Evolutionary conservation across 2,329 filamentous ascomycete genomes (phyloP), one percentile per base, ranked within the genome.

Genomic region (Beauveria sp.): DNA sequence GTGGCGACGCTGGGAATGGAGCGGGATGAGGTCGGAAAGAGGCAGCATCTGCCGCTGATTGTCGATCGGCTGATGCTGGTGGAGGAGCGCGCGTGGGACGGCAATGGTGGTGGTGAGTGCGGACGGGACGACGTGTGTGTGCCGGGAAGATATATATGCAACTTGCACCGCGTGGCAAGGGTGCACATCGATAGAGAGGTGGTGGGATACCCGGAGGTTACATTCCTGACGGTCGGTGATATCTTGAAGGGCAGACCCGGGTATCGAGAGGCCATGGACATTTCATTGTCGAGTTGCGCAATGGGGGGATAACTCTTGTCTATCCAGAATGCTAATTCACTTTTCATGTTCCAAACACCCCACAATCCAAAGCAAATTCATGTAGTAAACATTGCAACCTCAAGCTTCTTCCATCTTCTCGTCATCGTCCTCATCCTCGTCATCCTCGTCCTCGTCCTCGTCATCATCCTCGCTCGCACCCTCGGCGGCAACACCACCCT

Each of bases 341-440:
- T 61, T 55, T 61, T 61, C 12, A 48, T 55, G 40, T 55, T 61
- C 59, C 59, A 50, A 61, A 49, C 22, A 49, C 42, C 51, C 60
- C 34, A 31, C 26, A 31, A 46, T 40, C 26, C 26, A 58, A 62
- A 55, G 10, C 24, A 49, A 60, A 42, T 43, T 20, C 18, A 54
- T 42, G 22, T 49, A 48, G 8, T 22, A 55, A 5, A 50, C 43
- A 8, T 28, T 24, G 26, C 43, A 31, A 26, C 10, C 31, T 52
- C 58, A 53, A 31, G 54, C 55, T 53, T 60, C 56, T 38, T 59
- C 45, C 56, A 64, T 71, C 83, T 69, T 84, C 81, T 66, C 86
- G 83, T 69, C 84, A 80, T 66, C 86, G 60, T 81, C 79, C 12
- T 73, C 74, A 83, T 69, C 84, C 80, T 66, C 86, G 61, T 81